Conservation (phyloP, 179 eudicot genomes). For the Heliamphora pulchella region DNA sequence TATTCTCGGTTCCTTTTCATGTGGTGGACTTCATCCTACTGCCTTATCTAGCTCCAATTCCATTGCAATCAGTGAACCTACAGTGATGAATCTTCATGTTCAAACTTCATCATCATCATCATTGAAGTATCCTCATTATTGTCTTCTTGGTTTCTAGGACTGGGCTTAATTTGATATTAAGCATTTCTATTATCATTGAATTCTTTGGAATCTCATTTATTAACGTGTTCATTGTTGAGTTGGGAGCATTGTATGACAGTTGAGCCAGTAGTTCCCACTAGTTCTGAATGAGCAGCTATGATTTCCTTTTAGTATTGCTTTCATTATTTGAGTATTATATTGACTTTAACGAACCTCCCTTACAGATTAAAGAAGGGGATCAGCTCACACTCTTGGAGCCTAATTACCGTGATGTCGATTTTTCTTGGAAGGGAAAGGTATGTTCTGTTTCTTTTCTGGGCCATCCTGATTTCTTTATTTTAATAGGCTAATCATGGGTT, state of each 20-base stretch:
- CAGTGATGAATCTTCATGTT: neutral
- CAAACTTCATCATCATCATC: neutral
- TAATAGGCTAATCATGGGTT: neutral
- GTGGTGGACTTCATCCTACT: neutral
- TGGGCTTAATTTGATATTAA: neutral
- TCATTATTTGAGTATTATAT: neutral
- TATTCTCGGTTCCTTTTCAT: neutral
- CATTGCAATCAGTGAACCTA: neutral
- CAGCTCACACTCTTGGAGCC: constrained; percentile 65
- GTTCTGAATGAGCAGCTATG: neutral
- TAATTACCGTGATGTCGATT: constrained; percentile 42
- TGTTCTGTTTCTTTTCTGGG: constrained; percentile 1
- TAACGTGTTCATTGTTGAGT: neutral
- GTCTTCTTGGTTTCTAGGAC: neutral
- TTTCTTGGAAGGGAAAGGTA: constrained; percentile 81
- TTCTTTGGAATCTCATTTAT: neutral
- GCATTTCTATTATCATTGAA: neutral
- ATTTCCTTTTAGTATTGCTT: neutral
- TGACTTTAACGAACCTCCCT: neutral
- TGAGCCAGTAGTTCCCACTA: neutral
- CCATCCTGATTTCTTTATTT: neutral
- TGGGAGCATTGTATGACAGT: neutral
- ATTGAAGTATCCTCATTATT: neutral
- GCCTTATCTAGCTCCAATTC: neutral
- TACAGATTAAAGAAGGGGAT: constrained; percentile 78